Conservation (phyloP, 371 early-diverging fungal species). For the Phascolomyces articulosus region DNA sequence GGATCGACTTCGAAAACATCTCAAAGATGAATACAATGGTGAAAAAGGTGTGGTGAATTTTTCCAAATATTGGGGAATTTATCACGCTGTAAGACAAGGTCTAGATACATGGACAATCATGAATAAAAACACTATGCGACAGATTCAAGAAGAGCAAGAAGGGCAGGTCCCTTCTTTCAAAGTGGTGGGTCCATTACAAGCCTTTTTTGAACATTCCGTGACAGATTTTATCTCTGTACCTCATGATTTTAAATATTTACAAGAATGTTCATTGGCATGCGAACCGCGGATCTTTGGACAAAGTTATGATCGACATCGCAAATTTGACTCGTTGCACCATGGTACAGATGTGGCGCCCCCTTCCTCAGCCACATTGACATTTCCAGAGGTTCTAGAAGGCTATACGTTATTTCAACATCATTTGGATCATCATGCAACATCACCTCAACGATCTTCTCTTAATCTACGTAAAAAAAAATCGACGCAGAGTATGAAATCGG, state of each 20-base stretch:
- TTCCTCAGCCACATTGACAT: slow-evolving; percentile 38
- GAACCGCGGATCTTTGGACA: slow-evolving; percentile 63
- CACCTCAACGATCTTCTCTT: background rate
- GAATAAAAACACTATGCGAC: background rate
- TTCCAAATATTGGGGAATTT: slow-evolving; percentile 42
- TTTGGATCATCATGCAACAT: background rate
- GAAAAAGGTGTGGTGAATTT: slow-evolving; percentile 38
- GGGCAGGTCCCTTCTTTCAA: slow-evolving; percentile 6
- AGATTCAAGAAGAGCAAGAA: background rate
- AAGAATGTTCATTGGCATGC: slow-evolving; percentile 61
- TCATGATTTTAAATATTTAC: slow-evolving; percentile 44
- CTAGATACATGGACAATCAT: slow-evolving; percentile 26
- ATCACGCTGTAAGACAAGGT: slow-evolving; percentile 33
- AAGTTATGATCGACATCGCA: slow-evolving; percentile 34
- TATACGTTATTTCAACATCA: slow-evolving; percentile 37
- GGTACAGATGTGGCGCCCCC: slow-evolving; percentile 31
- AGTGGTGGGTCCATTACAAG: slow-evolving; percentile 39
- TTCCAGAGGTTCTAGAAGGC: slow-evolving; percentile 45
- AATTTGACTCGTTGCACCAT: slow-evolving; percentile 17
- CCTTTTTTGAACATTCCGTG: slow-evolving; percentile 43
- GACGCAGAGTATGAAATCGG: slow-evolving; percentile 8
- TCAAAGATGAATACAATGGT: slow-evolving; percentile 9
- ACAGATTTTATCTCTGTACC: slow-evolving; percentile 45
- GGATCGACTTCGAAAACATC: slow-evolving; percentile 35
- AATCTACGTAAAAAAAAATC: slow-evolving; percentile 16